Evolutionary conservation across 345 rosid genomes (phyloP).

Genomic region (Gossypium turneri): DNA sequence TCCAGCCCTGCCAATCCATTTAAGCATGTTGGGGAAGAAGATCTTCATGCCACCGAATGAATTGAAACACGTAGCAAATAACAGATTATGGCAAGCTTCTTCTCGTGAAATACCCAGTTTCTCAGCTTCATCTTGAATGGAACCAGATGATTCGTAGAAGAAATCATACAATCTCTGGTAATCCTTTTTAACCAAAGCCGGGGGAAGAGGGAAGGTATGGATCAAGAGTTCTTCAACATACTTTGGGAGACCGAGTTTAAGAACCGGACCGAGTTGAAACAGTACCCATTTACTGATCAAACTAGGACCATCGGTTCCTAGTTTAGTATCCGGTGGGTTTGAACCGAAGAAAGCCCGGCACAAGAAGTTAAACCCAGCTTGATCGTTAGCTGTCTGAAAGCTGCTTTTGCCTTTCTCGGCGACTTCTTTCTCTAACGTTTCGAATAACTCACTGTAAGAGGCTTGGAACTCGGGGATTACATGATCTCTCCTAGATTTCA

Average conservation of each 20-base stretch:
- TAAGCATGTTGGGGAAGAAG: slow-evolving; percentile 59
- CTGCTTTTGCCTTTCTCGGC: slow-evolving; percentile 55
- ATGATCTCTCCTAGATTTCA: slow-evolving; percentile 50
- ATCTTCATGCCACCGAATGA: slow-evolving; percentile 80
- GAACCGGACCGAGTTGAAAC: slow-evolving; percentile 55
- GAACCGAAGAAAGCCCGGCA: slow-evolving; percentile 47
- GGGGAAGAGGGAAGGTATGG: slow-evolving; percentile 62
- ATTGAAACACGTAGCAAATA: slow-evolving; percentile 87
- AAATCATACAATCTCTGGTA: slow-evolving; percentile 76
- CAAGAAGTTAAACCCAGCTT: slow-evolving; percentile 72
- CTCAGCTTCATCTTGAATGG: slow-evolving; percentile 69
- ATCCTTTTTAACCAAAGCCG: slow-evolving; percentile 52
- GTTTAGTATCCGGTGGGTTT: slow-evolving; percentile 52
- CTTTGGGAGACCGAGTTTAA: slow-evolving; percentile 63
- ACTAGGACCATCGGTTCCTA: slow-evolving; percentile 60
- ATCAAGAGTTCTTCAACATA: slow-evolving; percentile 47
- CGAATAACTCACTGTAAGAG: slow-evolving; percentile 45
- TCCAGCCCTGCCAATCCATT: slow-evolving; percentile 82
- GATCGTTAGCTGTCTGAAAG: slow-evolving; percentile 45
- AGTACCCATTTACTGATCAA: slow-evolving; percentile 66
- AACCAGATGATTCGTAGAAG: slow-evolving; percentile 52
- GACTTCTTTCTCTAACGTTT: slow-evolving; percentile 49
- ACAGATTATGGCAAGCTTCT: slow-evolving; percentile 81
- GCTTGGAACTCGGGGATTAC: slow-evolving; percentile 81
- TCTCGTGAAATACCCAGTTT: slow-evolving; percentile 62